phyloP scores from a whole-genome alignment of 768 basidiomycete genomes.

The Pisolithus microcarpus region DNA sequence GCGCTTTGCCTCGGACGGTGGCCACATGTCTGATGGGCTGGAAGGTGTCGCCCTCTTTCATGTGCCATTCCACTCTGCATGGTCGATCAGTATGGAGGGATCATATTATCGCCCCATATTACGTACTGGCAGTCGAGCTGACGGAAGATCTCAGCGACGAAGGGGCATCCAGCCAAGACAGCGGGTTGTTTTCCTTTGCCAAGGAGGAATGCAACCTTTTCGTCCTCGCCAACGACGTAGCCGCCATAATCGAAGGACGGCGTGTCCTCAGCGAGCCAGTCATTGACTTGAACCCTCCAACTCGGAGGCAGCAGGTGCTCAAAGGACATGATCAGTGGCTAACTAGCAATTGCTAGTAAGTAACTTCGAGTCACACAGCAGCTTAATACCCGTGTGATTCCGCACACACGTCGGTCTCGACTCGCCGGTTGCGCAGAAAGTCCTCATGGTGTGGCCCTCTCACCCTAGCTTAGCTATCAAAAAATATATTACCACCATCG shows the following conservation, averaged over 20 bases:
- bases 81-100: not conserved
- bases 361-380: not conserved
- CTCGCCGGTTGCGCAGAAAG: too few species aligned
- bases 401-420: too few species aligned
- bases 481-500: not conserved
- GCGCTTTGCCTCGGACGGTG: slow-evolving; percentile 83
- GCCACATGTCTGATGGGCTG: slow-evolving; percentile 81
- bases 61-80: slow-evolving; percentile 86
- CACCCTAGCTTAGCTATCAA: not conserved
- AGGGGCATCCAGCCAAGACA: slow-evolving; percentile 90
- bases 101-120: not conserved
- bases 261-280: slow-evolving; percentile 89
- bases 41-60: slow-evolving; percentile 77
- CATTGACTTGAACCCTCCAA: slow-evolving; percentile 76
- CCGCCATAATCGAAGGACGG: slow-evolving; percentile 97
- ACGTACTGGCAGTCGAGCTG: slow-evolving; percentile 88
- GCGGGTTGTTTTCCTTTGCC: slow-evolving; percentile 78
- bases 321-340: slow-evolving; percentile 11
- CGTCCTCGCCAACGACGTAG: slow-evolving; percentile 88
- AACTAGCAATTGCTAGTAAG: not conserved
- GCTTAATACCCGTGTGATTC: not conserved
- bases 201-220: slow-evolving; percentile 78
- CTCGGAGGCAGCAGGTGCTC: slow-evolving; percentile 85
- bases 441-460: not conserved
- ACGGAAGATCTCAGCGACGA: slow-evolving; percentile 87